These are phyloP conservation scores for Fusarium sp. DNA, from an alignment of 2,329 filamentous ascomycete species.

Conservation along the genomic window DNA sequence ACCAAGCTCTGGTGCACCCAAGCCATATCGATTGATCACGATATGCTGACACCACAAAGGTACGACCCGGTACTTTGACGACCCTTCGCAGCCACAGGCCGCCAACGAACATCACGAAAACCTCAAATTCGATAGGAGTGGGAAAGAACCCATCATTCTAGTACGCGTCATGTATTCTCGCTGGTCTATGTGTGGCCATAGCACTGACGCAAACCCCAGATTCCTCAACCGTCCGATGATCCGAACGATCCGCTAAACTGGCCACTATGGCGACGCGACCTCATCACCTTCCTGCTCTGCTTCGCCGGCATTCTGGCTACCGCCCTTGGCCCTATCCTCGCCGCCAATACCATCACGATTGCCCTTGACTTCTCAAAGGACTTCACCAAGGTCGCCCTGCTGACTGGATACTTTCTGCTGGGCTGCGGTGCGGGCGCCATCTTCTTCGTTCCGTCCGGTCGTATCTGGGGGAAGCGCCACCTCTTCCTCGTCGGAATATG, in stretches of 20 bases:
- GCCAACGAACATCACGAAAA: conserved; percentile 52
- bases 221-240: conserved; percentile 87
- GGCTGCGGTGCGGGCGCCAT: conserved; percentile 83
- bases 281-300: conserved; percentile 80
- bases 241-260: conserved; percentile 87
- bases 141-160: conserved; percentile 74
- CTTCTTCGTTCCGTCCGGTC: conserved; percentile 84
- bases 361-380: conserved; percentile 68
- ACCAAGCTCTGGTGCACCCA: neutral
- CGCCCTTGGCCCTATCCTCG: conserved; percentile 83
- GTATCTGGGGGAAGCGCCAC: conserved; percentile 93
- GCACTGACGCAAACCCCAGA: conserved; percentile 45
- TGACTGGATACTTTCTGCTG: conserved; percentile 87
- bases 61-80: conserved; percentile 70
- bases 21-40: neutral
- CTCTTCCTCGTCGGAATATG: conserved; percentile 79
- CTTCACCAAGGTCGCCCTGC: conserved; percentile 78
- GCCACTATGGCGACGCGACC: conserved; percentile 84
- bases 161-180: conserved; percentile 53
- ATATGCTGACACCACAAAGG: conserved; percentile 50
- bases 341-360: conserved; percentile 84
- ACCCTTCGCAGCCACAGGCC: conserved; percentile 58
- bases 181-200: neutral
- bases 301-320: conserved; percentile 83
- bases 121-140: conserved; percentile 76